Evolutionary conservation across 2,329 filamentous ascomycete species (phyloP), one percentile per base, ranked within the genome.

Genomic region (Cercospora sp.): DNA sequence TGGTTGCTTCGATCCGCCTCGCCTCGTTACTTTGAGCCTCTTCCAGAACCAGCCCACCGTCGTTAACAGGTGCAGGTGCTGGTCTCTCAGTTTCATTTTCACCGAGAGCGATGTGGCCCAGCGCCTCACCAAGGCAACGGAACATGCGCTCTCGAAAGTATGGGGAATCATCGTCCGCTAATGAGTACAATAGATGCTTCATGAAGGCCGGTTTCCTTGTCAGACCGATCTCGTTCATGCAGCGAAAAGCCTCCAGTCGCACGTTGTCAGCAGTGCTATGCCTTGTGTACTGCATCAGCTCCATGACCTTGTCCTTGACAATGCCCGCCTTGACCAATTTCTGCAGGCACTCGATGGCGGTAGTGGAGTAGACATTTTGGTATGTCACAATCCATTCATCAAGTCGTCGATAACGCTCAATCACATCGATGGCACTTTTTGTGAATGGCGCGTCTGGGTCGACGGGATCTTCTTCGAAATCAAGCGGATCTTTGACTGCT

Each of bases 381-480:
- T 85, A 89, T 0, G 88, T 89, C 45, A 86, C 84, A 1, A 87
- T 87, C 87, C 87, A 90, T 76, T 90, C 88, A 72, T 90, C 88
- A 75, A 90, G 86, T 39, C 88, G 83, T 64, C 87, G 82, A 69
- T 89, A 87, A 33, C 88, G 83, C 70, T 89, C 86, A 39, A 90
- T 86, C 74, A 89, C 87, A 28, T 85, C 84, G 28, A 90, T 80
- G 3, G 86, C 86, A 63, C 86, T 84, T 66, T 81, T 81, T 67
- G 86, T 83, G 42, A 90, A 84, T 6, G 82, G 79, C 53, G 84
- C 81, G 57, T 88, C 84, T 68, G 84, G 83, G 30, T 76, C 75
- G 33, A 72, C 67, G 5, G 72, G 67, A 63, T 75, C 75, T 30
- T 83, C 82, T 45, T 83, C 80, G 55, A 83, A 80, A 66, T 84